A percentile compares a stretch with the other conserved stretches of the same genome.
Conservation (phyloP, 805 yeast genomes). For the Wickerhamiella alocasiicola region DNA sequence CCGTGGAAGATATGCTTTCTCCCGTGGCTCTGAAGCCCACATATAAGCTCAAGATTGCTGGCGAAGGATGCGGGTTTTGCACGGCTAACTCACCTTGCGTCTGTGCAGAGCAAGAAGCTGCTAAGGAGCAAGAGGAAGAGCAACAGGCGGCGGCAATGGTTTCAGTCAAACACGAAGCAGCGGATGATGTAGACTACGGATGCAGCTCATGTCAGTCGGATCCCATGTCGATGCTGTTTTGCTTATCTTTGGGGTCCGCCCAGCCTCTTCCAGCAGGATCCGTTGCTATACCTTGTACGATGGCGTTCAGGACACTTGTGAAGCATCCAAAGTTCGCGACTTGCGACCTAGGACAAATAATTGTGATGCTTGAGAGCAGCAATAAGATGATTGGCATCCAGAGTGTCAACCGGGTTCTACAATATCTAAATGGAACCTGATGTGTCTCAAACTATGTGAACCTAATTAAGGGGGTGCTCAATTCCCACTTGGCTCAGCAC, state of each 20-base stretch:
- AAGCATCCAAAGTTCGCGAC: conserved; percentile 36
- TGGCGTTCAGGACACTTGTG: conserved; percentile 69
- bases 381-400: conserved; percentile 21
- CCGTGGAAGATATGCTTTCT: conserved; percentile 6
- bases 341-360: conserved; percentile 20
- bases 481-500: neutral
- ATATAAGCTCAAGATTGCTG: conserved; percentile 12
- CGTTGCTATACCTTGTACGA: conserved; percentile 57
- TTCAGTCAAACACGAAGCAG: neutral
- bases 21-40: conserved; percentile 9
- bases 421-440: conserved; percentile 15
- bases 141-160: neutral
- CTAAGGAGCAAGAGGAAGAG: neutral
- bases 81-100: conserved; percentile 82
- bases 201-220: conserved; percentile 64
- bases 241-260: conserved; percentile 34
- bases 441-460: no score
- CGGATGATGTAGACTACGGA: conserved; percentile 5
- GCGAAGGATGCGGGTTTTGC: conserved; percentile 81
- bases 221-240: conserved; percentile 74
- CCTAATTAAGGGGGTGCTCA: no score
- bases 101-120: conserved; percentile 46
- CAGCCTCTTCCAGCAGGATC: conserved; percentile 24
- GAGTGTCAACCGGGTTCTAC: conserved; percentile 22
- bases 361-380: conserved; percentile 16